phyloP scores from a whole-genome alignment of 805 yeast genomes.

The Cephaloascus albidus region DNA sequence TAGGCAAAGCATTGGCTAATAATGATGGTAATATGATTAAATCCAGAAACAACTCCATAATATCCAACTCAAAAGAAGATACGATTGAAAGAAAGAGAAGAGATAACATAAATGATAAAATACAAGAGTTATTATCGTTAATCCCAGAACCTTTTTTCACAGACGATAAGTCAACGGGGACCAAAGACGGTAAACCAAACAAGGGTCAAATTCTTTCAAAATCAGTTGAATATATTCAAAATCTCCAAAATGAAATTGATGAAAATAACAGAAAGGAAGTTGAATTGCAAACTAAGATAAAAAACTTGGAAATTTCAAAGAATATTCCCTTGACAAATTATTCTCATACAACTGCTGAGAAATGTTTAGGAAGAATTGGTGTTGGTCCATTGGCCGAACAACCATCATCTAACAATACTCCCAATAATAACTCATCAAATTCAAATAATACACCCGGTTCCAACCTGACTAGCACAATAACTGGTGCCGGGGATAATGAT shows the following conservation, averaged over 20 bases:
- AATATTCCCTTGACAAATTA: constrained; percentile 27
- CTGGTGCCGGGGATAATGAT: too few relatives aligned
- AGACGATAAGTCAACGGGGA: constrained; percentile 46
- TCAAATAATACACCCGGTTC: background rate
- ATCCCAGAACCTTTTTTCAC: constrained; percentile 26
- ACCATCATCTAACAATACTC: constrained; percentile 7
- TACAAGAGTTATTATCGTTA: constrained; percentile 29
- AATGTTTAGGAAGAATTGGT: constrained; percentile 67
- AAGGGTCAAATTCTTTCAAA: constrained; percentile 75
- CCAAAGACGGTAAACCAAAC: constrained; percentile 78
- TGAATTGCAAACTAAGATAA: constrained; percentile 53
- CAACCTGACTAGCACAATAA: too few relatives aligned
- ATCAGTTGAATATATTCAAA: constrained; percentile 63
- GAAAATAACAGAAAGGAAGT: constrained; percentile 72
- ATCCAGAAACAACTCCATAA: constrained; percentile 22
- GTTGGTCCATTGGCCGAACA: constrained; percentile 65
- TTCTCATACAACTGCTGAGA: constrained; percentile 67
- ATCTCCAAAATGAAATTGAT: constrained; percentile 65
- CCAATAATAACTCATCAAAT: constrained; percentile 2
- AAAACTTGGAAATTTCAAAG: constrained; percentile 38
- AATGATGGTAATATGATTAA: constrained; percentile 23
- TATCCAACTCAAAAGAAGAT: constrained; percentile 13
- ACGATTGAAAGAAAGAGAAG: constrained; percentile 25
- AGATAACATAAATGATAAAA: constrained; percentile 33
- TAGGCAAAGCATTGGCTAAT: constrained; percentile 25